A percentile compares a stretch with the other conserved stretches of the same genome.
These are phyloP conservation scores for Kandelia obovata DNA, from an alignment of 345 rosid species.

Conservation along the genomic window DNA sequence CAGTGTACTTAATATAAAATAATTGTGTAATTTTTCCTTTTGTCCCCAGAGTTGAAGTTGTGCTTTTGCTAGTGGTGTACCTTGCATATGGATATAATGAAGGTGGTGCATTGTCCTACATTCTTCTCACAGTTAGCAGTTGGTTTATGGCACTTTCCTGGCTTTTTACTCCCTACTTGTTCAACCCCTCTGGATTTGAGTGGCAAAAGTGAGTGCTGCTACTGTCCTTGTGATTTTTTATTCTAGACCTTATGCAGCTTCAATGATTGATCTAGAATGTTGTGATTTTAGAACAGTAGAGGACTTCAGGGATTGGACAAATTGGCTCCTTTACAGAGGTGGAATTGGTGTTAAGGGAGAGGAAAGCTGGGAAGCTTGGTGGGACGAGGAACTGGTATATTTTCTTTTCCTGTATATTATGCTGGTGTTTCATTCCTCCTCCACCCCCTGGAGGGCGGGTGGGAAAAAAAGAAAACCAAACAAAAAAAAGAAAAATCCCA, in stretches of 20 bases:
- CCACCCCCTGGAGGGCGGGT: no score
- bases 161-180: conserved; percentile 95
- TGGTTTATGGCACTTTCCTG: conserved; percentile 95
- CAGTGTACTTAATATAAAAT: neutral
- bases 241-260: neutral
- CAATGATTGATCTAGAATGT: conserved; percentile 10
- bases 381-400: conserved; percentile 96
- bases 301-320: conserved; percentile 98
- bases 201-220: conserved; percentile 80
- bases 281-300: conserved; percentile 67
- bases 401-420: conserved; percentile 5
- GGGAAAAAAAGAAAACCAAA: no score
- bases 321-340: conserved; percentile 97
- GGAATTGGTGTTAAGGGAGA: conserved; percentile 98
- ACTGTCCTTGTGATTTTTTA: conserved; percentile 4
- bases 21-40: neutral
- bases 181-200: conserved; percentile 97
- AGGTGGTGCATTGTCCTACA: conserved; percentile 70
- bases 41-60: conserved; percentile 73
- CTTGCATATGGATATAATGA: conserved; percentile 81
- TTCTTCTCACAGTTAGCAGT: conserved; percentile 88
- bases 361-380: conserved; percentile 99
- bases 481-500: neutral
- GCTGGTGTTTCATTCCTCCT: neutral
- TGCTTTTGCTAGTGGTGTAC: conserved; percentile 69